These are phyloP conservation scores for Paecilomyces niveus DNA, from an alignment of 2,329 filamentous ascomycete species.

Conservation along the genomic window DNA sequence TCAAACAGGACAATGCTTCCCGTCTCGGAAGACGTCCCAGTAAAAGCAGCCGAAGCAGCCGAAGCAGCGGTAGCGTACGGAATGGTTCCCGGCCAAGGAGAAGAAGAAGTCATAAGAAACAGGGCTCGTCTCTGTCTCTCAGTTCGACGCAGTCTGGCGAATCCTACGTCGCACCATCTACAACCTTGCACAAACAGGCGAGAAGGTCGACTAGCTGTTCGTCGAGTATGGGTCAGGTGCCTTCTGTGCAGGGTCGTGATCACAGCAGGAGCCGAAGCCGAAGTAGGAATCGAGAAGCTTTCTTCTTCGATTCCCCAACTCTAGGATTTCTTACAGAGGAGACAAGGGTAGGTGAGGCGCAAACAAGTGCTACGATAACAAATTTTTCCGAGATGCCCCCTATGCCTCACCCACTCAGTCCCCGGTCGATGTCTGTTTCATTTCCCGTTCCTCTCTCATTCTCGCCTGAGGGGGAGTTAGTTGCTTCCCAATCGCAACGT, in stretches of 20 bases:
- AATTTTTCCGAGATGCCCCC: slow-evolving; percentile 18
- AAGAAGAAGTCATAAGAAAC: neutral
- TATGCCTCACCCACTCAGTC: slow-evolving; percentile 9
- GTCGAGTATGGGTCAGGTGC: neutral
- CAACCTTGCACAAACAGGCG: neutral
- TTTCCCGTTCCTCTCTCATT: slow-evolving; percentile 15
- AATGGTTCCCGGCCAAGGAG: neutral
- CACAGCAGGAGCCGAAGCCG: neutral
- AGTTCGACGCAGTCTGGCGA: neutral
- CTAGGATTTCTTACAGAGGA: neutral
- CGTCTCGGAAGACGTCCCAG: neutral
- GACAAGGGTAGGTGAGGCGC: neutral
- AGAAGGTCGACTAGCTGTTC: neutral
- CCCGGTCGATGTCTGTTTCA: slow-evolving; percentile 16
- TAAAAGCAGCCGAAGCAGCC: neutral
- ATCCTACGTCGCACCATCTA: neutral
- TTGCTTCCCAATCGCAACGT: neutral
- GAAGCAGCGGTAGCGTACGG: neutral
- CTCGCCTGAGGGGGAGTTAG: slow-evolving; percentile 11
- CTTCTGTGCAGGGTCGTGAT: neutral
- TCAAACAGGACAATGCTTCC: neutral
- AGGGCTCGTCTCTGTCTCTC: neutral
- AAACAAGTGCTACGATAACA: slow-evolving; percentile 13
- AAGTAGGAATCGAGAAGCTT: neutral
- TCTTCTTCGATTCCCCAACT: neutral